These are phyloP conservation scores for Yarrowia divulgata DNA, from an alignment of 805 yeast genomes.

Conservation along the genomic window DNA sequence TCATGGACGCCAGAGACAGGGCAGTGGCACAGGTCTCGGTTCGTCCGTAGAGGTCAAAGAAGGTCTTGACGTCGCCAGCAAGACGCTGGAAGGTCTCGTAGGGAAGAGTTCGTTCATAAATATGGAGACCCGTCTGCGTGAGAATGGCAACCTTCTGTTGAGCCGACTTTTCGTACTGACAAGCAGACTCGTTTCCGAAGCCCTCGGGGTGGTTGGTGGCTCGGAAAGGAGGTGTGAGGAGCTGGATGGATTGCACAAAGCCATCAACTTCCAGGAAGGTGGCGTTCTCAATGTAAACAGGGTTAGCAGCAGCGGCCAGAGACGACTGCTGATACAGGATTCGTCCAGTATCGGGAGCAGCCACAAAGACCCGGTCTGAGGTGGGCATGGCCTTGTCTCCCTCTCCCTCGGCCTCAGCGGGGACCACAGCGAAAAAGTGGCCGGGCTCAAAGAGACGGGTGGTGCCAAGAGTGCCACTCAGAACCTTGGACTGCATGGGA, in stretches of 20 bases:
- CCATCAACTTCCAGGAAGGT: conserved; percentile 70
- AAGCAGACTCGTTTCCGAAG: conserved; percentile 83
- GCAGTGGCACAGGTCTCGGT: conserved; percentile 92
- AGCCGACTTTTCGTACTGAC: conserved; percentile 75
- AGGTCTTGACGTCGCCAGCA: conserved; percentile 70
- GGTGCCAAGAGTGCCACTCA: conserved; percentile 64
- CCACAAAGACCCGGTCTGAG: conserved; percentile 64
- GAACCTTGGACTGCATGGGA: conserved; percentile 42
- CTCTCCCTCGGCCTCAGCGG: conserved; percentile 44
- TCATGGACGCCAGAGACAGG: conserved; percentile 75
- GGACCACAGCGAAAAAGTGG: conserved; percentile 74
- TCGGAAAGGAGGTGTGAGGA: conserved; percentile 70
- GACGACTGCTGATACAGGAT: conserved; percentile 62
- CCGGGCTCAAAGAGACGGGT: conserved; percentile 81
- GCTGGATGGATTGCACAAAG: conserved; percentile 73
- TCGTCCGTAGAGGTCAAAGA: conserved; percentile 79
- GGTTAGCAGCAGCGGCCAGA: conserved; percentile 50
- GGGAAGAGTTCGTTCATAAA: conserved; percentile 80
- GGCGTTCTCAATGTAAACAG: conserved; percentile 74
- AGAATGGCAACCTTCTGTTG: conserved; percentile 75
- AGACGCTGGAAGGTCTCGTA: conserved; percentile 75
- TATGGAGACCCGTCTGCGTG: conserved; percentile 78
- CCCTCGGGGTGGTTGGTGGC: conserved; percentile 81
- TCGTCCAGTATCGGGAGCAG: conserved; percentile 83
- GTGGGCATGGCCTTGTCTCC: conserved; percentile 41